phyloP scores from a whole-genome alignment of 129 eudicot genomes.

The Chrysanthemum seticuspe region DNA sequence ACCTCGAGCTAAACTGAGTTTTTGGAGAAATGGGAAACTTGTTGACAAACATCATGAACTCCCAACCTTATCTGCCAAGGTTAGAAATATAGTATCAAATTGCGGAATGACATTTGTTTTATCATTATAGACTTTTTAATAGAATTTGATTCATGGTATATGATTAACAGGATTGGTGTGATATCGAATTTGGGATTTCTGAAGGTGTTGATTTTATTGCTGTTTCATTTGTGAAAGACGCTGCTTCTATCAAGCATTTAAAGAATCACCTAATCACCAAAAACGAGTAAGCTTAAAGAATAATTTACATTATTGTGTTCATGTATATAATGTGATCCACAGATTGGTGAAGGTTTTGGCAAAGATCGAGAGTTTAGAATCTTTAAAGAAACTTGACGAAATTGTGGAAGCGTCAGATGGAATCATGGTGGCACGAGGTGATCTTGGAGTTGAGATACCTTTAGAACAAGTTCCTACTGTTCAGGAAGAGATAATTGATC shows the following conservation, averaged over 20 bases:
- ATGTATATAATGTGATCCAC: slow-evolving; percentile 10
- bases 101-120: not conserved
- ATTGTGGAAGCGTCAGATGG: slow-evolving; percentile 75
- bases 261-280: slow-evolving; percentile 51
- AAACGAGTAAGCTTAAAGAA: slow-evolving; percentile 39
- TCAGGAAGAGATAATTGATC: slow-evolving; percentile 46
- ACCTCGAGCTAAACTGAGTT: slow-evolving; percentile 71
- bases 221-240: slow-evolving; percentile 64
- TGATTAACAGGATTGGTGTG: slow-evolving; percentile 69
- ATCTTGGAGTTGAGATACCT: slow-evolving; percentile 81
- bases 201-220: slow-evolving; percentile 77
- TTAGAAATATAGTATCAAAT: not conserved
- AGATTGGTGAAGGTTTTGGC: slow-evolving; percentile 64
- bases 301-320: not conserved
- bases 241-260: slow-evolving; percentile 49
- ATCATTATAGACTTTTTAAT: not conserved
- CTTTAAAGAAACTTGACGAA: slow-evolving; percentile 56
- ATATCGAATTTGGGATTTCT: slow-evolving; percentile 69
- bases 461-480: slow-evolving; percentile 68
- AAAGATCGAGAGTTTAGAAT: slow-evolving; percentile 64
- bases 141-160: slow-evolving; percentile 1
- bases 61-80: slow-evolving; percentile 64
- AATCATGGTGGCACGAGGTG: slow-evolving; percentile 81
- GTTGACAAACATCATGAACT: slow-evolving; percentile 48
- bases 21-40: slow-evolving; percentile 79